Conservation (phyloP, 2,329 filamentous ascomycete genomes). For the Penicillium sp. region DNA sequence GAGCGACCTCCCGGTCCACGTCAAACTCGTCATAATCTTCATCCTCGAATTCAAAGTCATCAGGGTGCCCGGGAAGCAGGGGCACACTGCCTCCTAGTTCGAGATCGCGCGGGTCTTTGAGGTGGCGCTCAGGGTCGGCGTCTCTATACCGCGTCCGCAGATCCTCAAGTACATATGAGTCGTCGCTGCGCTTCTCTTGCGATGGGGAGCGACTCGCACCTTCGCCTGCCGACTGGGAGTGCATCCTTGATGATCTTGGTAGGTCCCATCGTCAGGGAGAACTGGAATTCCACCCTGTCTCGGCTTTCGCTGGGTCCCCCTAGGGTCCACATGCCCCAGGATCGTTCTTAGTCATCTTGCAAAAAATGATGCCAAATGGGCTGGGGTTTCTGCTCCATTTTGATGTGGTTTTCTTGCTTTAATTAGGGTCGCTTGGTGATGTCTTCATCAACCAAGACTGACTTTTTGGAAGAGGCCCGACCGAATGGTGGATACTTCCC, state of each 20-base stretch:
- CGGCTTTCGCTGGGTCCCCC: not conserved
- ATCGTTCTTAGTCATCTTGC: not conserved
- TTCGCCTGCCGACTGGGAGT: not conserved
- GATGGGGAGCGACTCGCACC: not conserved
- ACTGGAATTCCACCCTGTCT: not conserved
- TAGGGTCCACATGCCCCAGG: not conserved
- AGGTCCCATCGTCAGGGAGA: not conserved
- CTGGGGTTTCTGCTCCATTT: not conserved
- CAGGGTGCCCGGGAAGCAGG: conserved; percentile 10
- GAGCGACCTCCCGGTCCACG: not conserved
- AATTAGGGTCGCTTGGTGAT: not conserved
- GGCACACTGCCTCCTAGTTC: conserved; percentile 22
- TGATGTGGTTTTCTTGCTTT: not conserved
- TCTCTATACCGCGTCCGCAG: conserved; percentile 13
- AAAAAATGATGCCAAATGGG: not conserved
- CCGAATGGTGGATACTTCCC: not conserved
- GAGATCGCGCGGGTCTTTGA: conserved; percentile 9
- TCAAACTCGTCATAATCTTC: conserved; percentile 7
- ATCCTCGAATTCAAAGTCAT: not conserved
- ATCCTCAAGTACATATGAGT: not conserved
- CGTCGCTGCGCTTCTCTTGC: not conserved
- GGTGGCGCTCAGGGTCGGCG: not conserved
- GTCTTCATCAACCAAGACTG: not conserved
- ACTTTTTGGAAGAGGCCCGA: not conserved
- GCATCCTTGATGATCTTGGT: conserved; percentile 4